Base-by-base conservation (phyloP, 148 eudicot species). In the Chenopodium suecicum region DNA sequence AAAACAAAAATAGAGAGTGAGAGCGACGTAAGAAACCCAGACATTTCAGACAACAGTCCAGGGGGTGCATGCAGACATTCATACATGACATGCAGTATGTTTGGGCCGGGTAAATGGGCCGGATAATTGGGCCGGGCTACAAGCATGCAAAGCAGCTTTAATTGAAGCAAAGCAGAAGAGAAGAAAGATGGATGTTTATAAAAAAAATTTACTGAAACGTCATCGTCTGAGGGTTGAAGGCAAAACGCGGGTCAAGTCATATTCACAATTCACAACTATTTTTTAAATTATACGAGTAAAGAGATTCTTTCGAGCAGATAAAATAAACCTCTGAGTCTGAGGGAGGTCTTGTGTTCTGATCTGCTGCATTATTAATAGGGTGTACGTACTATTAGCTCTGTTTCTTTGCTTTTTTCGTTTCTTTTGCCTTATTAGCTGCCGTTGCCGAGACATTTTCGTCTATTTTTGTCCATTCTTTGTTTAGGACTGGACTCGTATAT, bases 201-300 rank as follows among this genome's bases (percentile, higher is more conserved):
- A 37, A 34, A 34, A 34, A 34, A 5, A 37, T 6, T 64, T 0
- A 77, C 54, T 80, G 82, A 89, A 20, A 85, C 62, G 82, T 78
- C 85, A 78, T 73, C 60, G 79, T 80, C 87, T 34, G 60, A 62
- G 79, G 79, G 60, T 70, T 75, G 65, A 73, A 72, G 79, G 79
- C 82, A 75, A 68, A 84, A 79, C 77, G 71, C 50, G 80, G 78
- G 78, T 85, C 83, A 84, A 70, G 88, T 89, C 91, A 58, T 77
- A 80, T 76, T 87, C 88, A 80, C 52, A 37, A 52, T 46, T 54
- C 58, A 34, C 37, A 34, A 34, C 37, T 34, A 4, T 34, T 0
- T 34, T 34, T 34, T 34, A 4, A 34, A 34, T 34, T 34, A 34
- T 34, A 34, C 0, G 0, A 34, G 37, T 34, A 34, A 34, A 34